These are phyloP conservation scores for Amanita polypyramis DNA, from an alignment of 768 basidiomycete genomes.

Conservation along the genomic window DNA sequence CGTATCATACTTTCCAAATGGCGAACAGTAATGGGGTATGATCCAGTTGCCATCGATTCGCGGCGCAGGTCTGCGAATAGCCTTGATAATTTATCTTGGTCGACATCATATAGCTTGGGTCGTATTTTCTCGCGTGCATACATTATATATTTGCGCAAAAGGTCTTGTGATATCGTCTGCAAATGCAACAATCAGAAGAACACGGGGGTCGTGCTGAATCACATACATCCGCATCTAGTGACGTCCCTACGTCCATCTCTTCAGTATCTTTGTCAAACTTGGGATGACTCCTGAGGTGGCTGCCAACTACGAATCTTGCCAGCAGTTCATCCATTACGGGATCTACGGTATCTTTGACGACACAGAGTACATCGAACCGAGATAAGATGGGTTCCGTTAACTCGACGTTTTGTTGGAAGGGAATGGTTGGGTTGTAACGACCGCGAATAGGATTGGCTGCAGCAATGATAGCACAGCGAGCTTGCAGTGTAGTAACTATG, in stretches of 20 bases:
- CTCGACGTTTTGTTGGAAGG: constrained; percentile 97
- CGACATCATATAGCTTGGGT: constrained; percentile 90
- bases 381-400: constrained; percentile 97
- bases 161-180: constrained; percentile 93
- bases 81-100: constrained; percentile 90
- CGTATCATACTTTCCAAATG: constrained; percentile 99
- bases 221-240: constrained; percentile 83
- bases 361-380: constrained; percentile 95
- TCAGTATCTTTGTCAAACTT: constrained; percentile 80
- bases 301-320: constrained; percentile 96
- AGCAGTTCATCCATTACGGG: constrained; percentile 95
- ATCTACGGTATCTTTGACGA: constrained; percentile 96
- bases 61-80: constrained; percentile 92
- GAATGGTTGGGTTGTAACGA: constrained; percentile 95
- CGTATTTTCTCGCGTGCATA: constrained; percentile 89
- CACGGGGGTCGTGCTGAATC: background rate
- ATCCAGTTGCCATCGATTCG: constrained; percentile 96
- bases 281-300: constrained; percentile 90
- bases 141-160: constrained; percentile 97
- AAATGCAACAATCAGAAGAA: constrained; percentile 1
- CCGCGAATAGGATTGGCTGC: constrained; percentile 97
- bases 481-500: constrained; percentile 96
- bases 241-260: constrained; percentile 89
- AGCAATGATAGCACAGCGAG: constrained; percentile 94
- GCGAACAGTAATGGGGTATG: constrained; percentile 95